phyloP scores from a whole-genome alignment of 1,284 basidiomycete species.

The Ceratobasidium papillatum region DNA sequence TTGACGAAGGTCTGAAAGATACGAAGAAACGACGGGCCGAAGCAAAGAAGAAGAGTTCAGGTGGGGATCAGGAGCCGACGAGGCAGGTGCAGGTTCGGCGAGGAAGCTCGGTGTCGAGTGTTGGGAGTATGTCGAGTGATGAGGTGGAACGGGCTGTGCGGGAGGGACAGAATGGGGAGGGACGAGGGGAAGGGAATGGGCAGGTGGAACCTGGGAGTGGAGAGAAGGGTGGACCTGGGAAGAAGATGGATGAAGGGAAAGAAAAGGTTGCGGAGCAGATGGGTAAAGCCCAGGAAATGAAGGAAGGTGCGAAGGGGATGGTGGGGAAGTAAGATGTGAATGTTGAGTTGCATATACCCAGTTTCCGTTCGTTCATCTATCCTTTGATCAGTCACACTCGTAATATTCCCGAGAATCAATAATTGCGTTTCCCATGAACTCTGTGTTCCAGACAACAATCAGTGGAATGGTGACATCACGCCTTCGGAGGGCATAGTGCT shows the following conservation, averaged over 20 bases:
- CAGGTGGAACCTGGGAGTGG: not conserved
- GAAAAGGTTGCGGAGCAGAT: not conserved
- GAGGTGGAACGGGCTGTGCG: not conserved
- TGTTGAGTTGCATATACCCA: not conserved
- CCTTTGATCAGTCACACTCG: no score
- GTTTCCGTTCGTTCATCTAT: not conserved
- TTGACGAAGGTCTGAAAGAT: slow-evolving; percentile 47
- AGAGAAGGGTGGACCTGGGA: not conserved
- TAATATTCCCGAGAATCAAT: no score
- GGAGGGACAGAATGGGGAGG: not conserved
- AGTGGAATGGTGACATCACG: no score
- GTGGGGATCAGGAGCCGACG: not conserved
- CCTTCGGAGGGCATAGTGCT: no score
- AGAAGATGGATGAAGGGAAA: not conserved
- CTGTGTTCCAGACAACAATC: no score
- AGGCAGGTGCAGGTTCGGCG: slow-evolving; percentile 4
- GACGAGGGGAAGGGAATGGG: not conserved
- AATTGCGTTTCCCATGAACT: no score
- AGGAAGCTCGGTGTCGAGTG: slow-evolving; percentile 21
- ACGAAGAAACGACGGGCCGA: slow-evolving; percentile 51
- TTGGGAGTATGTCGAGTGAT: slow-evolving; percentile 11
- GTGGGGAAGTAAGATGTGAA: not conserved
- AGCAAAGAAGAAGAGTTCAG: slow-evolving; percentile 44
- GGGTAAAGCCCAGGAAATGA: not conserved
- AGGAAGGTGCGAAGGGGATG: not conserved